These are phyloP conservation scores for Auricularia auricula-judae DNA, from an alignment of 768 basidiomycete species.

Conservation along the genomic window DNA sequence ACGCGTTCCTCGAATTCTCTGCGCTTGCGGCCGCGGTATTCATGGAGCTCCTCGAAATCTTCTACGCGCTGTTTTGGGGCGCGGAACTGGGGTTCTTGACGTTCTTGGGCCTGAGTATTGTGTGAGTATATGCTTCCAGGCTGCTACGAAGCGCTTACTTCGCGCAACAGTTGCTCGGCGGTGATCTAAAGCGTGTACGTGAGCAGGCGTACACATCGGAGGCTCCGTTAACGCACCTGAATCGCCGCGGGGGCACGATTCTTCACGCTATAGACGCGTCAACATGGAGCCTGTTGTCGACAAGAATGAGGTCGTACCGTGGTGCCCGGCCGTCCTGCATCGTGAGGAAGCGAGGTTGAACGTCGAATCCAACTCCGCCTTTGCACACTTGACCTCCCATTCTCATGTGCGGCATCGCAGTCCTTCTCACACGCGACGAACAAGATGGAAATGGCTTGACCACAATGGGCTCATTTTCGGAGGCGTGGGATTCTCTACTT, in stretches of 20 bases:
- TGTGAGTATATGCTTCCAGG: neutral
- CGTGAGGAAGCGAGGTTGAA: neutral
- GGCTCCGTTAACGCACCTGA: conserved; percentile 42
- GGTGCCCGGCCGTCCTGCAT: conserved; percentile 82
- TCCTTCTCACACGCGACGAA: neutral
- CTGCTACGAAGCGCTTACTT: conserved; percentile 35
- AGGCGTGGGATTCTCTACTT: neutral
- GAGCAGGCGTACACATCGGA: conserved; percentile 8
- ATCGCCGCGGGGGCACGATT: conserved; percentile 92
- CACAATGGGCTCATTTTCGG: neutral
- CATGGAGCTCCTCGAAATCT: conserved; percentile 79
- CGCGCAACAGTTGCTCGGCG: conserved; percentile 93
- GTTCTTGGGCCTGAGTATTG: conserved; percentile 79
- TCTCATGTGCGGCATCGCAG: neutral
- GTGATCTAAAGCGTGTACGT: conserved; percentile 57
- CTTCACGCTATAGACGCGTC: conserved; percentile 57
- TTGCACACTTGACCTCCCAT: neutral
- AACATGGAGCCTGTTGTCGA: conserved; percentile 4
- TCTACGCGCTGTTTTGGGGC: conserved; percentile 94
- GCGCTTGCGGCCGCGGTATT: conserved; percentile 77
- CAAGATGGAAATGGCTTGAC: neutral
- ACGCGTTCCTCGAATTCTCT: conserved; percentile 79
- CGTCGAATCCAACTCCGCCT: neutral
- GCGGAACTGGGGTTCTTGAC: conserved; percentile 84
- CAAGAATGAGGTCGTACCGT: conserved; percentile 30